Evolutionary conservation across 2,329 filamentous ascomycete species (phyloP), one percentile per base, ranked within the genome.

Genomic region (Cytospora mali): DNA sequence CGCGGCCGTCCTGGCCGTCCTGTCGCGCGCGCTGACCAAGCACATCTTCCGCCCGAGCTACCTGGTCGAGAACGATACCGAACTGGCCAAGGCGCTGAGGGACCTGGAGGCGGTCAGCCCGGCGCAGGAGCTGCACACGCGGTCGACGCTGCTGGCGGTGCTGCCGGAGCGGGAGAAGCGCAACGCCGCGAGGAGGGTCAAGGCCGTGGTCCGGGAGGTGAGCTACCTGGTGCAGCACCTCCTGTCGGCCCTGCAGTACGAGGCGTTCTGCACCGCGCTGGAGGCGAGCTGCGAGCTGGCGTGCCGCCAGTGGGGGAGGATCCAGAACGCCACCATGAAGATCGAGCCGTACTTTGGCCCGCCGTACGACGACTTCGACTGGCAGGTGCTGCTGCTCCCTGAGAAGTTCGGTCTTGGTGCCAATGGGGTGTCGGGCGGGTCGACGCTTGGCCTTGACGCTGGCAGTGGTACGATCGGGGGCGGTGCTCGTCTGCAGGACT

Each of bases 301-400:
- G 0, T 72, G 72, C 62, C 69, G 68, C 27, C 71, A 73, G 65
- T 75, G 73, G 74, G 70, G 69, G 62, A 68, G 67, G 35, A 72
- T 75, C 56, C 74, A 75, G 65, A 33, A 66, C 4, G 70, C 73
- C 5, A 50, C 64, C 4, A 71, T 72, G 62, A 75, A 75, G 70
- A 72, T 75, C 62, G 74, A 75, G 69, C 72, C 72, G 3, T 75
- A 75, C 64, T 75, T 75, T 60, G 73, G 73, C 3, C 73, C 73
- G 7, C 73, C 73, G 0, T 74, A 71, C 53, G 72, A 75, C 57
- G 71, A 74, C 61, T 75, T 70, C 33, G 73, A 74, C 65, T 75
- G 73, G 73, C 73, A 75, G 66, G 70, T 71, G 4, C 64, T 75
- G 48, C 72, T 73, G 59, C 68, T 75, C 56, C 70, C 71, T 21